Evolutionary conservation across 176 grass and related monocot species (phyloP).

Genomic region (Rhipidocladum racemiflorum): DNA sequence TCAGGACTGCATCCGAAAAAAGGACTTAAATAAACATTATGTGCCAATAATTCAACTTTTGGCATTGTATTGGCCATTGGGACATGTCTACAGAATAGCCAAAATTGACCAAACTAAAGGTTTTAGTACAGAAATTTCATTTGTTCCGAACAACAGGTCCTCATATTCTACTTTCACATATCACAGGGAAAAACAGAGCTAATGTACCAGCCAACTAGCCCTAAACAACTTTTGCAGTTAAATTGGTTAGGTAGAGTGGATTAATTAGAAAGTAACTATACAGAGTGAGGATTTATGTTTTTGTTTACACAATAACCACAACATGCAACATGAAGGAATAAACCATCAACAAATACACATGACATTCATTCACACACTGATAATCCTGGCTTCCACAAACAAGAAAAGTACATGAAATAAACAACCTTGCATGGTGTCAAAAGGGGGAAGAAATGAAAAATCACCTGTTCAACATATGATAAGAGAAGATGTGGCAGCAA

Average conservation of each 20-base stretch:
- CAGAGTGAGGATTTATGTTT: background rate
- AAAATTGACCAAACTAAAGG: background rate
- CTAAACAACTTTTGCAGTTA: background rate
- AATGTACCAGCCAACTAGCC: slow-evolving; percentile 6
- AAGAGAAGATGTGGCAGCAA: slow-evolving; percentile 87
- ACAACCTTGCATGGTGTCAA: background rate
- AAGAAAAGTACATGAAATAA: slow-evolving; percentile 28
- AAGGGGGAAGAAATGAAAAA: background rate
- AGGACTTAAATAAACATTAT: background rate
- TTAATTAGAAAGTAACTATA: background rate
- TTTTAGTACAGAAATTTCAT: background rate
- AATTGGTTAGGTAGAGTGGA: slow-evolving; percentile 8
- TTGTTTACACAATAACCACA: background rate
- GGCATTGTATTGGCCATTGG: background rate
- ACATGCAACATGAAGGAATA: background rate
- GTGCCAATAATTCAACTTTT: background rate
- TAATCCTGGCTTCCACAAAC: background rate
- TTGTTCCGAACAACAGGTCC: background rate
- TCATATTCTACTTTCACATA: background rate
- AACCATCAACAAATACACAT: background rate
- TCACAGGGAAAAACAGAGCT: background rate
- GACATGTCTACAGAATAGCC: background rate
- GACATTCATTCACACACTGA: background rate
- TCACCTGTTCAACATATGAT: slow-evolving; percentile 96
- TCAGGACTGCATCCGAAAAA: background rate